Evolutionary conservation across 495 filamentous ascomycete genomes (phyloP).

Genomic region (Penicillium longicatenatum): DNA sequence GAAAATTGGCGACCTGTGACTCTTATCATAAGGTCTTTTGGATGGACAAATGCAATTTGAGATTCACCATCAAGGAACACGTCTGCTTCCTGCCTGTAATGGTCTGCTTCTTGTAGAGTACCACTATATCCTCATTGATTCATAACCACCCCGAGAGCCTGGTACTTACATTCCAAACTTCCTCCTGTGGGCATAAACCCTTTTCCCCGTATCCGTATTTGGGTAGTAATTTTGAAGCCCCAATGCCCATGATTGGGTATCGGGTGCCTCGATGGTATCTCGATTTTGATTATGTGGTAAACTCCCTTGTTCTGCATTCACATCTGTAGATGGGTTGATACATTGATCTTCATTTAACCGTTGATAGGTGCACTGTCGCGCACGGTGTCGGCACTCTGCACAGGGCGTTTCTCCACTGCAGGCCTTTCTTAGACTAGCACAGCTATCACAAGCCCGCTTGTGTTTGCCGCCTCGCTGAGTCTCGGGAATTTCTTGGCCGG

Average conservation of each 20-base stretch:
- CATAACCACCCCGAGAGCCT: not conserved
- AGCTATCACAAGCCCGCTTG: constrained; percentile 40
- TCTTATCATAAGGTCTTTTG: too few relatives aligned
- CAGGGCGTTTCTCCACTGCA: constrained; percentile 34
- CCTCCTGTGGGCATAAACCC: not conserved
- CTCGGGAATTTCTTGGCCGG: constrained; percentile 29
- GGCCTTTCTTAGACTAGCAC: constrained; percentile 36
- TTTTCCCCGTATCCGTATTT: not conserved
- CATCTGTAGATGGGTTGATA: not conserved
- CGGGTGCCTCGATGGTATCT: not conserved
- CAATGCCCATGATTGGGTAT: constrained; percentile 21
- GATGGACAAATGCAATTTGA: too few relatives aligned
- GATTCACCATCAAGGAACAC: too few relatives aligned
- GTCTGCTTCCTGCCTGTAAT: not conserved
- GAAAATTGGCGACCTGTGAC: too few relatives aligned
- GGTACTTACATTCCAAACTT: not conserved
- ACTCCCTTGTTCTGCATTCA: not conserved
- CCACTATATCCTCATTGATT: not conserved
- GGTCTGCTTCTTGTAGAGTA: too few relatives aligned
- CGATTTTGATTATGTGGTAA: not conserved
- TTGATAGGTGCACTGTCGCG: constrained; percentile 33
- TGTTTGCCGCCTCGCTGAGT: constrained; percentile 33
- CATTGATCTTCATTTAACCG: constrained; percentile 17
- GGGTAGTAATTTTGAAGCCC: constrained; percentile 32
- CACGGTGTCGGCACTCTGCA: constrained; percentile 30